Conservation (phyloP, 2,329 filamentous ascomycete genomes). For the Cercospora berteroae region DNA sequence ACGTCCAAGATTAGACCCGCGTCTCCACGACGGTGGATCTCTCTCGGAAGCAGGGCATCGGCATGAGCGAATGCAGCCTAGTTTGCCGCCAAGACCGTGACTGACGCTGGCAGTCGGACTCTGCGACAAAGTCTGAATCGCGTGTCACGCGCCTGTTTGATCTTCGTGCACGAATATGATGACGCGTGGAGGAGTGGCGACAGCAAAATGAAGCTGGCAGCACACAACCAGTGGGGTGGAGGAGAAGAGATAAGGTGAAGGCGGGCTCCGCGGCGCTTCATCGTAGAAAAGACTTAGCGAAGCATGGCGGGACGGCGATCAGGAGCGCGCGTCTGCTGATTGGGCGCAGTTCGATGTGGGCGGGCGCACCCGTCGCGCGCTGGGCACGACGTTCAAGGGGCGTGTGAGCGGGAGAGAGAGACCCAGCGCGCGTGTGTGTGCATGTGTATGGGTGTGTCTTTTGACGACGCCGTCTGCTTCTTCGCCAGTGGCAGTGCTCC, state of each 20-base stretch:
- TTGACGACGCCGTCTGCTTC: background rate
- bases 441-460: constrained; percentile 1
- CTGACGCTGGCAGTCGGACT: constrained; percentile 16
- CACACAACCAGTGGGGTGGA: background rate
- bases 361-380: background rate
- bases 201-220: background rate
- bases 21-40: background rate
- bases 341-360: background rate
- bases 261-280: constrained; percentile 3
- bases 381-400: background rate
- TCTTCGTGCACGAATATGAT: background rate
- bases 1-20: background rate
- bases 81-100: background rate
- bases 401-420: background rate
- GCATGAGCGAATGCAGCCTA: background rate
- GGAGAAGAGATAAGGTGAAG: background rate
- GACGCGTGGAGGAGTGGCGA: constrained; percentile 10
- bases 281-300: constrained; percentile 8
- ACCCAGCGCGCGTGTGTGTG: background rate
- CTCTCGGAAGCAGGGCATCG: background rate
- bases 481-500: background rate
- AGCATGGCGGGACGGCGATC: background rate
- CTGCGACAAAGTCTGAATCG: constrained; percentile 18
- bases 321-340: background rate
- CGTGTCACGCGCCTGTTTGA: constrained; percentile 10